Base-by-base conservation (phyloP, 2,329 filamentous ascomycete genomes). In the Knoxdaviesia capensis region DNA sequence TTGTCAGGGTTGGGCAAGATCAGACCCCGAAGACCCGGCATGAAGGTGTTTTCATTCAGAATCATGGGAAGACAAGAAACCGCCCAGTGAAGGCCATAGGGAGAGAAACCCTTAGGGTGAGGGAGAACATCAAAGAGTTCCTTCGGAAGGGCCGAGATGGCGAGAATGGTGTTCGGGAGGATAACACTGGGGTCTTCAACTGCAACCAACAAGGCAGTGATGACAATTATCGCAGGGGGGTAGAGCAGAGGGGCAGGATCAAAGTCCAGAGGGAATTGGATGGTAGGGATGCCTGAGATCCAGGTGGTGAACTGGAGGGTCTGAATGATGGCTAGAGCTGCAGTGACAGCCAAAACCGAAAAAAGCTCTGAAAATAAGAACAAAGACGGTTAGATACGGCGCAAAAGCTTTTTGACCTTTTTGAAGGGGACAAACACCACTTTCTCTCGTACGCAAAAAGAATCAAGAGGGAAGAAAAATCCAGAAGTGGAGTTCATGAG, bases 201-300 rank as follows among this genome's bases (percentile, higher is more conserved):
- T 6, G 77, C 73, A 36, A 94, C 66, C 7, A 87, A 77, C 5
- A 90, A 63, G 1, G 86, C 77, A 31, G 90, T 79, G 38, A 87
- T 66, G 10, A 87, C 60, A 1, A 87, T 84, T 31, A 94, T 66
- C 3, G 77, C 59, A 5, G 80, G 70, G 11, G 88, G 88, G 54
- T 94, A 96, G 44, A 94, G 59, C n/a, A 94, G 66, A 7, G 87
- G 84, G 6, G 88, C 88, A 3, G 86, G 87, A 53, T 96, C 88
- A 58, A 94, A 93, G n/a, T 72, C 68, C 4, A 74, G 62, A 1
- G 86, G 85, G 34, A 94, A 63, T 31, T 54, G 54, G 34, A 77
- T 51, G 1, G 64, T 54, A 11, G 58, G 55, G 29, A 59, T 57
- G 20, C 54, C 54, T 44, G 65, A 63, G 1, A 62, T 59, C 65